Base-by-base conservation (phyloP, 352 stramenopile species). In the Phytophthora cryptogea region DNA sequence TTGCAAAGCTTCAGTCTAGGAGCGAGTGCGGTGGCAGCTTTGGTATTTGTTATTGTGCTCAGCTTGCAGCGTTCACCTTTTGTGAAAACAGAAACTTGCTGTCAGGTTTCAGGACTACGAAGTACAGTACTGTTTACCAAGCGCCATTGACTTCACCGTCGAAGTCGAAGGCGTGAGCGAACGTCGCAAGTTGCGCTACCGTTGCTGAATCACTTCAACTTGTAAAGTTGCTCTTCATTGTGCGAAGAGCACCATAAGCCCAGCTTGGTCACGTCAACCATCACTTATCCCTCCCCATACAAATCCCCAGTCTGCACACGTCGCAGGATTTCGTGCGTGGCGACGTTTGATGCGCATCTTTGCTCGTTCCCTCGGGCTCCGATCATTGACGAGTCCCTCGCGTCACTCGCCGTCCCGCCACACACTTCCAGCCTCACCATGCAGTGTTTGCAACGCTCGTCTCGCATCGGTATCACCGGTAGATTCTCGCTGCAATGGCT, bases 191-290 rank as follows among this genome's bases (percentile, higher is more conserved):
- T 23, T 23, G 20, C 2, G 36, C 31, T 52, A 30, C 23, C 20
- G 48, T 55, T 55, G 48, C 48, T 17, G 11, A 40, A 40, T 13
- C 27, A 45, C 53, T 60, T 60, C 17, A 53, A 60, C 23, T 60
- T 60, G 32, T 9, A 31, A 39, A 39, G 41, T 59, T 59, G 52
- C 31, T 51, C 14, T 23, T 23, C 20, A 23, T 23, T 23, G 20
- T 2, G 20, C 20, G 20, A 23, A 23, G 20, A 23, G 20, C 20
- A 23, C 20, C 20, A 23, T 23, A 23, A 23, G 20, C 20, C 20
- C 20, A 23, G 2, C 20, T 23, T 23, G 20, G 47, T 54, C 49
- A 58, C 50, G 27, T 20, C 26, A 46, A 56, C 49, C 20, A 23
- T 23, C 20, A 23, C 20, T 23, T 1, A 23, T 23, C 20, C 20